Percentiles rank a stretch among this genome's conserved stretches.
Evolutionary conservation across 176 grass and related monocot species (phyloP).

Genomic region (Musa acuminata): DNA sequence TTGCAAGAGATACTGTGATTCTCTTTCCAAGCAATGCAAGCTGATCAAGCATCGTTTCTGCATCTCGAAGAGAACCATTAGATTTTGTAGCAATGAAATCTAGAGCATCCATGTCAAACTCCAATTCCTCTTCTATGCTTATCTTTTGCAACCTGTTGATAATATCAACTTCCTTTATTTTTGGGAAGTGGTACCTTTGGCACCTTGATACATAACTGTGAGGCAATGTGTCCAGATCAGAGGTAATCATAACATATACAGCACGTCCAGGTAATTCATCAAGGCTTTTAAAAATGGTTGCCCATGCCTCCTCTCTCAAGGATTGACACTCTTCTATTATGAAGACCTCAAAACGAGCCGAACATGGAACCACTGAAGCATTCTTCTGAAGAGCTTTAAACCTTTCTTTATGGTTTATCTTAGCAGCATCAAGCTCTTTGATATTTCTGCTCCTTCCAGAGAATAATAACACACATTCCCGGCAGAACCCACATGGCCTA

Average conservation of each 20-base stretch:
- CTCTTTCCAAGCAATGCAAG: constrained; percentile 88
- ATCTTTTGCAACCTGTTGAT: constrained; percentile 69
- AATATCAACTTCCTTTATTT: constrained; percentile 76
- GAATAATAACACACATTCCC: constrained; percentile 74
- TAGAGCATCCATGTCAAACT: constrained; percentile 87
- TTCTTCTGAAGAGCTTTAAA: constrained; percentile 77
- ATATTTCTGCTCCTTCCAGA: constrained; percentile 79
- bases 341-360: constrained; percentile 79
- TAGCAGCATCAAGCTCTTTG: constrained; percentile 74
- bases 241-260: constrained; percentile 92
- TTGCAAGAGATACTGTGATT: constrained; percentile 85
- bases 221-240: constrained; percentile 59
- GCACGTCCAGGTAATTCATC: constrained; percentile 61
- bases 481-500: constrained; percentile 87
- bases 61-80: constrained; percentile 87
- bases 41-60: constrained; percentile 95
- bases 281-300: constrained; percentile 71
- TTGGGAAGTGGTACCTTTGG: constrained; percentile 94
- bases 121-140: constrained; percentile 68
- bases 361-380: constrained; percentile 62
- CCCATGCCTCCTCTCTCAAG: constrained; percentile 79
- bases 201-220: constrained; percentile 61
- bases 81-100: constrained; percentile 79
- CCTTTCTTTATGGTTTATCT: constrained; percentile 64
- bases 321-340: constrained; percentile 92